A percentile compares a stretch with the other conserved stretches of the same genome.
phyloP scores from a whole-genome alignment of 2,329 filamentous ascomycete genomes.

The Talaromyces verruculosus region DNA sequence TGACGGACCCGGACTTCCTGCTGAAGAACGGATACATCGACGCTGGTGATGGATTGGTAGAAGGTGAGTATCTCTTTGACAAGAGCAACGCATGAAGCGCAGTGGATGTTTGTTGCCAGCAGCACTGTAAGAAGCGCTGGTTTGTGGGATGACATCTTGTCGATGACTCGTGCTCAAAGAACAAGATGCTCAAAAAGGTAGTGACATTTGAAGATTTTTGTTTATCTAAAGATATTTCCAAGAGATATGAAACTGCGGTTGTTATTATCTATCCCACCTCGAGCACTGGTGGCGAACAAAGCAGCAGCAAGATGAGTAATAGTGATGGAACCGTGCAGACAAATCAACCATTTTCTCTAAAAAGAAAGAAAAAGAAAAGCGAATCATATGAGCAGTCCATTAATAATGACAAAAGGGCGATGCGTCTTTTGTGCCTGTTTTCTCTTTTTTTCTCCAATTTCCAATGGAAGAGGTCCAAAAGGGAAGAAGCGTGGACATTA shows the following conservation, averaged over 20 bases:
- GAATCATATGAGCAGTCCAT: neutral
- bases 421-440: slow-evolving; percentile 17
- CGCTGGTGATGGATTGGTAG: slow-evolving; percentile 34
- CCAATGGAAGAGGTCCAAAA: neutral
- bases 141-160: neutral
- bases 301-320: slow-evolving; percentile 2
- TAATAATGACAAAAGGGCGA: neutral
- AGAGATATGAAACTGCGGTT: neutral
- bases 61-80: slow-evolving; percentile 45
- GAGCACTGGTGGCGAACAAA: slow-evolving; percentile 8
- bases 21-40: slow-evolving; percentile 47
- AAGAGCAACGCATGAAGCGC: slow-evolving; percentile 49
- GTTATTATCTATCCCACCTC: slow-evolving; percentile 3
- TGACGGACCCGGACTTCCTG: slow-evolving; percentile 47
- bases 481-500: slow-evolving; percentile 1
- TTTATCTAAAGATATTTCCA: neutral
- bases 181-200: neutral
- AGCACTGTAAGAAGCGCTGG: slow-evolving; percentile 35
- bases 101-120: slow-evolving; percentile 51
- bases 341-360: neutral
- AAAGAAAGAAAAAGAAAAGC: neutral
- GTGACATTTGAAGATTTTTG: neutral
- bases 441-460: neutral
- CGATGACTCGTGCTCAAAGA: neutral
- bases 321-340: slow-evolving; percentile 3